phyloP scores from a whole-genome alignment of 495 filamentous ascomycete species.

The Lasiosphaeris hirsuta region DNA sequence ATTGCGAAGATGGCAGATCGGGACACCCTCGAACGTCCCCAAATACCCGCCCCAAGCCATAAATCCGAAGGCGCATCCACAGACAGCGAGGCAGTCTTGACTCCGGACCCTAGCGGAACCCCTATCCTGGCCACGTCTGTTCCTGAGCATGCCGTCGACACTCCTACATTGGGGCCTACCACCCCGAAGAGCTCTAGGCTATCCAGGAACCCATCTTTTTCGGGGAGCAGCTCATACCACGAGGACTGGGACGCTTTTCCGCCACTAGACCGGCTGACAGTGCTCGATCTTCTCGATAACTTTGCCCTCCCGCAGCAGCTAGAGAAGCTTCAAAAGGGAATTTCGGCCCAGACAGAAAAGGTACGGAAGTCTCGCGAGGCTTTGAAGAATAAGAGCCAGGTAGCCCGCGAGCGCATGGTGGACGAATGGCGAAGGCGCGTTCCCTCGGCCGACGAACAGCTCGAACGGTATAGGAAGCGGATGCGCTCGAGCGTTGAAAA shows the following conservation, averaged over 20 bases:
- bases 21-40: constrained; percentile 32
- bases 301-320: constrained; percentile 83
- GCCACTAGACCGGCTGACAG: constrained; percentile 83
- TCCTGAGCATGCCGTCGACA: constrained; percentile 40
- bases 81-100: constrained; percentile 42
- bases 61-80: constrained; percentile 42
- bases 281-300: constrained; percentile 93
- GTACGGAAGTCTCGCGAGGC: constrained; percentile 79
- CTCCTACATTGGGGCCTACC: constrained; percentile 42
- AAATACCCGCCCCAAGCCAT: constrained; percentile 25
- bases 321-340: constrained; percentile 77
- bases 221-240: constrained; percentile 71
- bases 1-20: constrained; percentile 42
- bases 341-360: constrained; percentile 78
- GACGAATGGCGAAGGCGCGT: constrained; percentile 82
- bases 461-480: constrained; percentile 82
- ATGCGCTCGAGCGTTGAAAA: constrained; percentile 88
- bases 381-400: constrained; percentile 47
- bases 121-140: constrained; percentile 40
- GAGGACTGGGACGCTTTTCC: constrained; percentile 86
- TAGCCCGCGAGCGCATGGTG: constrained; percentile 68
- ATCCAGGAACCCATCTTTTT: constrained; percentile 73
- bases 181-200: constrained; percentile 50
- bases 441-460: constrained; percentile 83
- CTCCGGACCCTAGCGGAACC: constrained; percentile 37